Evolutionary conservation across 768 basidiomycete genomes (phyloP), one percentile per base, ranked within the genome.

Genomic region (Stropharia rugosoannulata): DNA sequence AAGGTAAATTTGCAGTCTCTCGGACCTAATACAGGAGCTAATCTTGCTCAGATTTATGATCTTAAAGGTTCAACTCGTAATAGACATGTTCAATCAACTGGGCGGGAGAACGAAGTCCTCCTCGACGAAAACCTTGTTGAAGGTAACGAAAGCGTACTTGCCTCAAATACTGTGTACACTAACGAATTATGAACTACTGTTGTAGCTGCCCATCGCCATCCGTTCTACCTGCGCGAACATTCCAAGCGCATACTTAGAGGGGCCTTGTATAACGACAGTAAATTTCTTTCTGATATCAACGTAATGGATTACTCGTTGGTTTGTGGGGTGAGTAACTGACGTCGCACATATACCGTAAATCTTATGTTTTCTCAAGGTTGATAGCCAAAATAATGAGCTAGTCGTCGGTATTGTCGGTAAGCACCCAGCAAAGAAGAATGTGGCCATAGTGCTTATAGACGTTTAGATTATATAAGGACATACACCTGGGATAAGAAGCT

Each of bases 401-500:
- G 93, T 97, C 10, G 82, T 96, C 42, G 97, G 97, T 18, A 98
- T 99, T 38, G 94, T 99, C 52, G 96, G 96, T 90, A 72, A 65
- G 95, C 50, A 29, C 49, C 46, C 35, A 25, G 19, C 13, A 42
- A 15, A 39, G 22, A 5, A 18, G 41, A 37, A 13, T 52, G 7
- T 29, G 41, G 3, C 43, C 38, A 13, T 37, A 15, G 32, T 16
- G 18, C 62, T 10, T 60, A 54, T 38, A 25, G 10, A 16, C n/a
- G 29, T 49, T 5, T 52, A 95, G 94, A 97, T 69, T 97, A 94
- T 66, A 92, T 96, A 60, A 89, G 95, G 8, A 95, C 94, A 3
- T 96, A 95, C 66, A 96, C 93, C 0, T 97, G 94, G 94, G 97
- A 99, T 75, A 99, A 99, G 76, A 95, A 94, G 63, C 75, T 99